Percentiles rank a stretch among this genome's conserved stretches.
These are phyloP conservation scores for Xylariaceae sp. DNA, from an alignment of 2,329 filamentous ascomycete genomes.

Conservation along the genomic window DNA sequence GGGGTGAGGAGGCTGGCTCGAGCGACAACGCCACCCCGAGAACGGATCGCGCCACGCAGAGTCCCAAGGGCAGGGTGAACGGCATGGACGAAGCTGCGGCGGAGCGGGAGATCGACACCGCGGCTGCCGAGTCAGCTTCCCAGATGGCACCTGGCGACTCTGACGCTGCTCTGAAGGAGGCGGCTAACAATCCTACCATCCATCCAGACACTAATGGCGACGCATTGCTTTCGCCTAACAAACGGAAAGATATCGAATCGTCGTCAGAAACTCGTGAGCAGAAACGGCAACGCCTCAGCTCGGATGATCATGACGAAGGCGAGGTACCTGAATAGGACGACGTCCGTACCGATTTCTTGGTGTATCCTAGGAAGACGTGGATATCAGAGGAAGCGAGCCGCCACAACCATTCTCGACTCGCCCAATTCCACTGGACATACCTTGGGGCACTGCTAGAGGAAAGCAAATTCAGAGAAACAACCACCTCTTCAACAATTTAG, in stretches of 20 bases:
- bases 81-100: conserved; percentile 29
- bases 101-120: conserved; percentile 19
- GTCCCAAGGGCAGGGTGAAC: conserved; percentile 34
- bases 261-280: conserved; percentile 30
- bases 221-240: conserved; percentile 29
- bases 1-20: conserved; percentile 35
- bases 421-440: too few relatives aligned
- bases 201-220: conserved; percentile 25
- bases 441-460: too few relatives aligned
- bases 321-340: conserved; percentile 30
- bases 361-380: too few relatives aligned
- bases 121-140: conserved; percentile 27
- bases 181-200: conserved; percentile 21
- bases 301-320: conserved; percentile 40
- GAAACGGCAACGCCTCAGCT: conserved; percentile 36
- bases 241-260: conserved; percentile 34
- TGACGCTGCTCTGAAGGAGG: conserved; percentile 23
- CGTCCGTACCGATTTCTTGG: too few relatives aligned
- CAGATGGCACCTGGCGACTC: conserved; percentile 26
- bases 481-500: too few relatives aligned
- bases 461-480: too few relatives aligned
- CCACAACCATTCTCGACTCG: too few relatives aligned
- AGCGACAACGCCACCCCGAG: conserved; percentile 43
- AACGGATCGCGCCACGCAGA: conserved; percentile 41
- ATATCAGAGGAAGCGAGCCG: too few relatives aligned